A percentile compares a stretch with the other conserved stretches of the same genome.
phyloP scores from a whole-genome alignment of 2,329 filamentous ascomycete species.

The Podosphaera xanthii region DNA sequence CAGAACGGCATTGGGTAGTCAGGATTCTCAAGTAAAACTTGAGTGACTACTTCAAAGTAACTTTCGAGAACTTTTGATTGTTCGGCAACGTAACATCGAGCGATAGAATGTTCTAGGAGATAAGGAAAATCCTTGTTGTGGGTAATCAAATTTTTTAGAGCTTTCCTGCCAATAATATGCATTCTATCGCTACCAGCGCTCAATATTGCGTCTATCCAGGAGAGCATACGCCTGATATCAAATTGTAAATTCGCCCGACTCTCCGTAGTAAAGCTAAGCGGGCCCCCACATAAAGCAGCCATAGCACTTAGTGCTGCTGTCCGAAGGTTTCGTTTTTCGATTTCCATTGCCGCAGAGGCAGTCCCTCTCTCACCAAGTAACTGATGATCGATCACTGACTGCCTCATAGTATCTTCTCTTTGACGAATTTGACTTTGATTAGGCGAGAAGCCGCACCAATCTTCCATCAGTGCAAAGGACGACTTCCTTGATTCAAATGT shows the following conservation, averaged over 20 bases:
- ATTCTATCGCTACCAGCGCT: constrained; percentile 76
- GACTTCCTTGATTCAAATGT: constrained; percentile 92
- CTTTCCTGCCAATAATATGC: constrained; percentile 71
- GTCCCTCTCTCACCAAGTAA: constrained; percentile 49
- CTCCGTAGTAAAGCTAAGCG: constrained; percentile 71
- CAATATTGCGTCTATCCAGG: constrained; percentile 92
- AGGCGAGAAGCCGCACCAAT: constrained; percentile 94
- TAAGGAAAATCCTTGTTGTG: constrained; percentile 77
- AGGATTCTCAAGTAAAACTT: constrained; percentile 65
- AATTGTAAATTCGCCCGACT: constrained; percentile 76
- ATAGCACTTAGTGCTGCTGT: constrained; percentile 85
- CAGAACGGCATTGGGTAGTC: constrained; percentile 72
- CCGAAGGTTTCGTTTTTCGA: constrained; percentile 80
- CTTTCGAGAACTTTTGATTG: constrained; percentile 69
- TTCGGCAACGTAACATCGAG: constrained; percentile 71
- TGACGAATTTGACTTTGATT: constrained; percentile 66
- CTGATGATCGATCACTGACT: constrained; percentile 62
- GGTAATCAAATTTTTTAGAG: constrained; percentile 69
- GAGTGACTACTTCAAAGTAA: constrained; percentile 80
- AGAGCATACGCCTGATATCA: constrained; percentile 74
- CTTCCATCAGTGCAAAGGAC: constrained; percentile 89
- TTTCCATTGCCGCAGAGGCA: constrained; percentile 77
- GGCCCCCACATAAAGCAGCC: constrained; percentile 73
- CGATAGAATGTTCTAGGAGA: constrained; percentile 71
- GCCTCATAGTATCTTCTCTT: constrained; percentile 69